These are phyloP conservation scores for Desmodesmus armatus DNA, from an alignment of 139 green algal species.

Conservation along the genomic window DNA sequence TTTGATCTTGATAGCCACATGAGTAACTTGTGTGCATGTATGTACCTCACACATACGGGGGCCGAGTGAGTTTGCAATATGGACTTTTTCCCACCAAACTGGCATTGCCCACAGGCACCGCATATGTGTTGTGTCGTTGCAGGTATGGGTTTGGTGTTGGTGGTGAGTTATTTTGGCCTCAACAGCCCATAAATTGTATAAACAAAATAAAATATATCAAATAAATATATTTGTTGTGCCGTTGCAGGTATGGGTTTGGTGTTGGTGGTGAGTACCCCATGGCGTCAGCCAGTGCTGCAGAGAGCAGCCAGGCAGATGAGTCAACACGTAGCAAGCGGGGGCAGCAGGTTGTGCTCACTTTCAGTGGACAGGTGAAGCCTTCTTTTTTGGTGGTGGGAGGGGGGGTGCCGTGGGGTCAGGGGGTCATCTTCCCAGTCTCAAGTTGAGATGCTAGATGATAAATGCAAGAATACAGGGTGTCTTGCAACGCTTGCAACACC, in stretches of 20 bases:
- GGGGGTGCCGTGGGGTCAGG: not conserved
- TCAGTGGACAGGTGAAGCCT: conserved; percentile 58
- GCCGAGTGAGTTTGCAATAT: no score
- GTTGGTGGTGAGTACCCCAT: conserved; percentile 70
- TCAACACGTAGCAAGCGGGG: conserved; percentile 58
- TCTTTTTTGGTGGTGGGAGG: not conserved
- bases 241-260: conserved; percentile 16
- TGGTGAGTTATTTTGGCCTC: conserved; percentile 52
- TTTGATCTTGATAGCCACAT: no score
- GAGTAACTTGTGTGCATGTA: no score
- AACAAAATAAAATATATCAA: no score
- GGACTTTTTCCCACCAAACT: no score
- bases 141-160: conserved; percentile 23
- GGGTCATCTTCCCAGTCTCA: no score
- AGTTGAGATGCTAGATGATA: no score
- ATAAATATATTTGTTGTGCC: not conserved
- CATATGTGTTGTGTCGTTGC: not conserved
- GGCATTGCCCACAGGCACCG: no score
- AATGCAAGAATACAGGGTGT: no score
- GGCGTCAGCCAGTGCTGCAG: conserved; percentile 76
- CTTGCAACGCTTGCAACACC: not conserved
- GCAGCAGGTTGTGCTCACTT: conserved; percentile 68
- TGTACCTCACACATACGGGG: no score
- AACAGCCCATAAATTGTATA: no score
- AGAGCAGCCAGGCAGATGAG: conserved; percentile 69